These are phyloP conservation scores for Narthecium ossifragum DNA, from an alignment of 106 monocot species.

Conservation along the genomic window DNA sequence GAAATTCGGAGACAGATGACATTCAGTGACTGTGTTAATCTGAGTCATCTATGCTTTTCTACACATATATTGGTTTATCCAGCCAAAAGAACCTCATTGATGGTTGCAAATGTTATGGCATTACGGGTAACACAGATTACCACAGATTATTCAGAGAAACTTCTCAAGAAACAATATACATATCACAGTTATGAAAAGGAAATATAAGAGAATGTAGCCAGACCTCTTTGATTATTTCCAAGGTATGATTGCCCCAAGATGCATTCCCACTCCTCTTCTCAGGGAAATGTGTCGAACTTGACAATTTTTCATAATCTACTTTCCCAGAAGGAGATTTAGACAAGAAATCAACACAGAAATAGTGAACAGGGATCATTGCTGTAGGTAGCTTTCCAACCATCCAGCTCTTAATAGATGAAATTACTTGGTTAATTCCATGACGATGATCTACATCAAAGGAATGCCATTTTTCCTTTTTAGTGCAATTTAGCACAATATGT, in stretches of 20 bases:
- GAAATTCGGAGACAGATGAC: too few relatives aligned
- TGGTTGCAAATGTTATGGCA: too few relatives aligned
- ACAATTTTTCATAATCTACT: conserved; percentile 57
- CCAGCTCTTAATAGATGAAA: conserved; percentile 49
- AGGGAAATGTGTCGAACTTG: conserved; percentile 18
- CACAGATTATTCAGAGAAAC: too few relatives aligned
- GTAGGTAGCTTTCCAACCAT: conserved; percentile 55
- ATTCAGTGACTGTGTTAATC: too few relatives aligned
- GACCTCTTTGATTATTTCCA: conserved; percentile 74
- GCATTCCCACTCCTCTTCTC: conserved; percentile 5
- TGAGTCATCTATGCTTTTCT: too few relatives aligned
- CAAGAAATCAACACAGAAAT: conserved; percentile 27
- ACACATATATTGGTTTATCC: too few relatives aligned
- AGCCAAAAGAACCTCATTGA: too few relatives aligned
- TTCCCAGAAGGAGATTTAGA: conserved; percentile 69
- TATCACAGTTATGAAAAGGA: too few relatives aligned
- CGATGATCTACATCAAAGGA: conserved; percentile 1
- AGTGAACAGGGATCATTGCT: conserved; percentile 62
- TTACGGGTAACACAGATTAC: too few relatives aligned
- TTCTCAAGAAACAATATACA: too few relatives aligned
- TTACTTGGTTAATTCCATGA: conserved; percentile 15
- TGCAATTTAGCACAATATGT: conserved; percentile 40
- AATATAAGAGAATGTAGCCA: background rate
- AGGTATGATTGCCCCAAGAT: conserved; percentile 10
- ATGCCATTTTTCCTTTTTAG: background rate